Evolutionary conservation across 2,329 filamentous ascomycete genomes (phyloP).

Genomic region (Fusarium sp.): DNA sequence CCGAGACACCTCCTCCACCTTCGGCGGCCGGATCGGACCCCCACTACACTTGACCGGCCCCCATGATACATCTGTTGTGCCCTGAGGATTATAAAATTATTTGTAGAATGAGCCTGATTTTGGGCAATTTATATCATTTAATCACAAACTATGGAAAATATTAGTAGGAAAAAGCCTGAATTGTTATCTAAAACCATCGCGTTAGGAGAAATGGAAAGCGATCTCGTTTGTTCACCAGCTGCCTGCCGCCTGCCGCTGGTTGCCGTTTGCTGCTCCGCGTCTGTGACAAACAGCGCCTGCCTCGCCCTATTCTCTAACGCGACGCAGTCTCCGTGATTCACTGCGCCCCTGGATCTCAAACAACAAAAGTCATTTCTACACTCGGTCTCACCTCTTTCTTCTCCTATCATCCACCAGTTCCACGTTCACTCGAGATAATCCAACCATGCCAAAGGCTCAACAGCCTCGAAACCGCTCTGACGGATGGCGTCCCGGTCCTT

Average conservation of each 20-base stretch:
- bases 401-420: neutral
- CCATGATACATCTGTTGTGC: too few relatives aligned
- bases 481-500: neutral
- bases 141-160: too few relatives aligned
- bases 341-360: too few relatives aligned
- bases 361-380: neutral
- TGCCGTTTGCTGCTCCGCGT: neutral
- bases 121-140: too few relatives aligned
- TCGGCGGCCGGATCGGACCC: neutral
- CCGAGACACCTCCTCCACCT: neutral
- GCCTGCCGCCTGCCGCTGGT: slow-evolving; percentile 6
- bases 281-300: neutral
- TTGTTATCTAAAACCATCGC: too few relatives aligned
- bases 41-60: neutral
- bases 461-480: neutral
- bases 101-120: too few relatives aligned
- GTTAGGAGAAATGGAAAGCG: neutral
- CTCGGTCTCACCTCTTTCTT: neutral
- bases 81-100: too few relatives aligned
- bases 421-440: neutral
- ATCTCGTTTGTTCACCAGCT: too few relatives aligned
- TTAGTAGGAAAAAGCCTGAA: too few relatives aligned
- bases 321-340: too few relatives aligned
- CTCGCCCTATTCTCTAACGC: too few relatives aligned
- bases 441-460: neutral